Conservation (phyloP, 208 protist species). For the Crithidia thermophila region DNA sequence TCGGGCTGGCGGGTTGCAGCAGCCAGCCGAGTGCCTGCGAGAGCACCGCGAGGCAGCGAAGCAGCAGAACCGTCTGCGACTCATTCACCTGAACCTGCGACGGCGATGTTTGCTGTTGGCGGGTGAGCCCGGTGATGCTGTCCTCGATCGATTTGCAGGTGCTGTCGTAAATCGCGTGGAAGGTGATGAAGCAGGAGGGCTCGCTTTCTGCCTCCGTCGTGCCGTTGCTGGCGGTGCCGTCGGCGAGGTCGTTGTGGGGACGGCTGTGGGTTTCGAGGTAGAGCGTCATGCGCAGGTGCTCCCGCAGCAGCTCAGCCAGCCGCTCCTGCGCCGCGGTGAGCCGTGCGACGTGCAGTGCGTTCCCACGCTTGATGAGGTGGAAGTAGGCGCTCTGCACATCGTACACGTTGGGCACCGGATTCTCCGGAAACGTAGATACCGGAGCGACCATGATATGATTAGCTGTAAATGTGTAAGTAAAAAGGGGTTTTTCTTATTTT, state of each 20-base stretch:
- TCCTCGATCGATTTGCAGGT: slow-evolving; percentile 8
- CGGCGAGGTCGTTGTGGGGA: background rate
- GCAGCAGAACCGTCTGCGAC: background rate
- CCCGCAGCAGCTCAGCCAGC: slow-evolving; percentile 29
- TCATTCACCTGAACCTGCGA: background rate
- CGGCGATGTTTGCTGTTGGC: background rate
- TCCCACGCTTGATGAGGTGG: slow-evolving; percentile 5
- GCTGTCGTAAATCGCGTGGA: slow-evolving; percentile 24
- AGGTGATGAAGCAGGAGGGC: slow-evolving; percentile 14
- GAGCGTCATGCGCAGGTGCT: slow-evolving; percentile 32
- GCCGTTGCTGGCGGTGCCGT: background rate
- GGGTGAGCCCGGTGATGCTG: slow-evolving; percentile 3
- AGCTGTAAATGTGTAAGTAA: no score
- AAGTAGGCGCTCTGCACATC: slow-evolving; percentile 32
- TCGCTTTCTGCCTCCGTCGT: background rate
- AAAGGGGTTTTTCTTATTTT: slow-evolving; percentile 11
- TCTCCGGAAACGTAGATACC: slow-evolving; percentile 1
- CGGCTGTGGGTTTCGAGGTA: slow-evolving; percentile 34
- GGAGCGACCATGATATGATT: background rate
- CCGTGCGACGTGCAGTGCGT: slow-evolving; percentile 1
- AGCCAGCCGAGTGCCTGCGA: slow-evolving; percentile 23
- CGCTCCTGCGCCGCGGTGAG: slow-evolving; percentile 26
- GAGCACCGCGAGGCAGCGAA: slow-evolving; percentile 10
- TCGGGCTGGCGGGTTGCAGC: slow-evolving; percentile 12
- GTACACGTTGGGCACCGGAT: slow-evolving; percentile 16